Evolutionary conservation across 106 monocot species (phyloP).

Genomic region (Amphibolis antarctica): DNA sequence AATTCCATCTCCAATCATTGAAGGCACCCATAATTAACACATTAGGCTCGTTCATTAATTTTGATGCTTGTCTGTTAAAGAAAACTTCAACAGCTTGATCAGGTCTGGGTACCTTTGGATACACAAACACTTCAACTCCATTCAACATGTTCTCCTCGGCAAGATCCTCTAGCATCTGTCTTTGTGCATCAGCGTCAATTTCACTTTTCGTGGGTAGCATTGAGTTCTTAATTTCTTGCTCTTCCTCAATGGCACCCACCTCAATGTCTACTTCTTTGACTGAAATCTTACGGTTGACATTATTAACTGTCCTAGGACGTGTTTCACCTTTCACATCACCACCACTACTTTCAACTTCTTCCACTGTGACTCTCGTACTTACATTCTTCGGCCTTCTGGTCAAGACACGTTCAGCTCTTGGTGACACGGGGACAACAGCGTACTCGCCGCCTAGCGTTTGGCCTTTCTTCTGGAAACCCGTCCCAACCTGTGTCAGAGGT

Average conservation of each 20-base stretch:
- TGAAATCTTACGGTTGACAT: background rate
- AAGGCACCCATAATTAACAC: constrained; percentile 73
- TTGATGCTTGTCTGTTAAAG: constrained; percentile 47
- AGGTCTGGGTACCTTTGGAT: constrained; percentile 40
- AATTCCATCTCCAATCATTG: constrained; percentile 84
- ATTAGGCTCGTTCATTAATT: constrained; percentile 42
- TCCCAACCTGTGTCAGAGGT: constrained; percentile 34
- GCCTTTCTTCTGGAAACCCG: constrained; percentile 44
- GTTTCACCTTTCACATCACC: background rate
- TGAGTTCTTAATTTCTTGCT: constrained; percentile 4
- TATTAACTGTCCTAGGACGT: background rate
- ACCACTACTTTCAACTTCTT: background rate
- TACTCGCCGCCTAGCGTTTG: constrained; percentile 14
- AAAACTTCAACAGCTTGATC: constrained; percentile 49
- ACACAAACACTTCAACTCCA: constrained; percentile 55
- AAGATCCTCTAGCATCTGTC: constrained; percentile 42
- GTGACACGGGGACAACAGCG: background rate
- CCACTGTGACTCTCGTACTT: too few relatives aligned
- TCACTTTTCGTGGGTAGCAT: constrained; percentile 9
- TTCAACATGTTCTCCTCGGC: constrained; percentile 34
- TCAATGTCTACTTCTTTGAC: constrained; percentile 1
- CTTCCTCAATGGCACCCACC: background rate
- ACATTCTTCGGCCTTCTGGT: too few relatives aligned
- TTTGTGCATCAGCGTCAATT: constrained; percentile 32
- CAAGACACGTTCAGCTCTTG: constrained; percentile 9